A percentile compares a stretch with the other conserved stretches of the same genome.
phyloP scores from a whole-genome alignment of 495 filamentous ascomycete species.

The Lasiosphaeria ovina region DNA sequence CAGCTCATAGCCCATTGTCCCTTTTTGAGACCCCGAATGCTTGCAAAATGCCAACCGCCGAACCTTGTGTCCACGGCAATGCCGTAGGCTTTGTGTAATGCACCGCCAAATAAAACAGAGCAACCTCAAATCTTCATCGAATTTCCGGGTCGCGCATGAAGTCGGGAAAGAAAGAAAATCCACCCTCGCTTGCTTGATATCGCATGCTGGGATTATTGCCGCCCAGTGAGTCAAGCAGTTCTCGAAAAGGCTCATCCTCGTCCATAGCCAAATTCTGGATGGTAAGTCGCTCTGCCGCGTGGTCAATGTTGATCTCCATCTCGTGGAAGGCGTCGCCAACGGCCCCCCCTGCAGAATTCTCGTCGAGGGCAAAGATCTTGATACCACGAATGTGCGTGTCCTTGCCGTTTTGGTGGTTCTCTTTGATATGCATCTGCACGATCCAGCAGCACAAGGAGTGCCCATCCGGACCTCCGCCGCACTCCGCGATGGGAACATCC shows the following conservation, averaged over 20 bases:
- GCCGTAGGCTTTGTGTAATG: background rate
- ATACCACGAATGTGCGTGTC: conserved; percentile 94
- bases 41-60: background rate
- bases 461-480: conserved; percentile 58
- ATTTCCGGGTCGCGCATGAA: conserved; percentile 48
- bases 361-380: conserved; percentile 83
- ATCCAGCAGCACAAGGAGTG: conserved; percentile 80
- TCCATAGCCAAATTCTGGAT: conserved; percentile 20
- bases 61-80: background rate
- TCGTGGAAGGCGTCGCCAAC: conserved; percentile 9
- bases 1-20: background rate
- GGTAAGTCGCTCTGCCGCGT: conserved; percentile 18
- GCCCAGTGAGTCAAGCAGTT: conserved; percentile 26
- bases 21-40: background rate
- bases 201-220: conserved; percentile 8
- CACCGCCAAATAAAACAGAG: background rate
- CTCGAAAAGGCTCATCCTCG: conserved; percentile 31
- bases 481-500: conserved; percentile 72
- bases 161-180: conserved; percentile 34
- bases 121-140: conserved; percentile 27
- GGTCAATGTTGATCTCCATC: conserved; percentile 23
- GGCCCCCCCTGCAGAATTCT: conserved; percentile 27
- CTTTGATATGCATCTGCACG: conserved; percentile 79
- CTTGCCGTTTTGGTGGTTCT: conserved; percentile 99
- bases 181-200: conserved; percentile 26